Conservation (phyloP, 768 basidiomycete genomes). For the Bullera alba region DNA sequence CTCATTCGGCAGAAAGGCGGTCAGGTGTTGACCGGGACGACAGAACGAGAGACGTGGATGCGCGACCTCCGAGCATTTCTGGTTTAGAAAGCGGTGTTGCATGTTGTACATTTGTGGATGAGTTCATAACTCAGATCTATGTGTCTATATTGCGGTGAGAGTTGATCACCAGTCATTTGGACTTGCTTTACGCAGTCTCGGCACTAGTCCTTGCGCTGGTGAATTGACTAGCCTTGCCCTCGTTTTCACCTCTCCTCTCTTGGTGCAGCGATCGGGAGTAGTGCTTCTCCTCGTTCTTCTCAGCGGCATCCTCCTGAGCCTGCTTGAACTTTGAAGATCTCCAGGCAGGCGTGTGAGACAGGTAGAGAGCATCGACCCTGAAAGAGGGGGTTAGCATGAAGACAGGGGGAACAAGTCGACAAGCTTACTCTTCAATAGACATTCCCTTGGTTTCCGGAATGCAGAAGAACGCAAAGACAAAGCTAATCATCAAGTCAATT, state of each 20-base stretch:
- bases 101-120: too few species aligned
- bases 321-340: slow-evolving; percentile 24
- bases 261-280: slow-evolving; percentile 25
- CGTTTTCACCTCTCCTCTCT: slow-evolving; percentile 7
- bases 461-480: slow-evolving; percentile 43
- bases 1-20: too few species aligned
- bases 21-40: too few species aligned
- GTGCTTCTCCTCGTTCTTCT: slow-evolving; percentile 29
- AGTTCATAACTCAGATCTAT: too few species aligned
- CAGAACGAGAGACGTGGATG: too few species aligned
- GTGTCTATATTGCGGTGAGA: too few species aligned
- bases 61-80: too few species aligned
- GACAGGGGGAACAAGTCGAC: too few species aligned
- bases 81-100: too few species aligned
- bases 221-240: slow-evolving; percentile 12
- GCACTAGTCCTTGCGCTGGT: slow-evolving; percentile 22
- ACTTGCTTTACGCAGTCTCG: slow-evolving; percentile 1
- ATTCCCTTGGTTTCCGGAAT: slow-evolving; percentile 46
- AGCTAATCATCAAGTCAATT: background rate
- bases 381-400: background rate
- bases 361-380: slow-evolving; percentile 41
- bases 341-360: slow-evolving; percentile 39
- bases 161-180: too few species aligned
- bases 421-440: slow-evolving; percentile 35
- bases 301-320: slow-evolving; percentile 18